Conservation (phyloP, 2,329 filamentous ascomycete species). For the Talaromyces sp. region DNA sequence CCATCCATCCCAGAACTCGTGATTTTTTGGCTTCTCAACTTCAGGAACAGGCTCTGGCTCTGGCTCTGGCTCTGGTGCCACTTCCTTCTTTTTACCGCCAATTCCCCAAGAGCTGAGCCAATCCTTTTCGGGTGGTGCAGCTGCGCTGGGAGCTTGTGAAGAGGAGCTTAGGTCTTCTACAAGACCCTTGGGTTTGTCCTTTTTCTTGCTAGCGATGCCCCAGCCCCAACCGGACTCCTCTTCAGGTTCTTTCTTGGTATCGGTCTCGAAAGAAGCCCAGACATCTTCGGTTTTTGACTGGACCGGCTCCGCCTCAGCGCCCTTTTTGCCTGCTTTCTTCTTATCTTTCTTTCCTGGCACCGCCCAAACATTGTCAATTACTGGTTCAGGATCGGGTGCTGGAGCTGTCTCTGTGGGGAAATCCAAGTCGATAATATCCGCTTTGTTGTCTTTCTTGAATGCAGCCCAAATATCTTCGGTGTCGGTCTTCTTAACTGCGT, state of each 20-base stretch:
- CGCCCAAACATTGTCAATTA: slow-evolving; percentile 23
- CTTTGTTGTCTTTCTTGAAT: slow-evolving; percentile 24
- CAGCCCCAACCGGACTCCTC: slow-evolving; percentile 30
- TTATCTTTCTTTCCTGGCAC: slow-evolving; percentile 33
- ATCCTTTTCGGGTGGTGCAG: slow-evolving; percentile 27
- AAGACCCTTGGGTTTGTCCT: slow-evolving; percentile 26
- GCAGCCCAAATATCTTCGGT: slow-evolving; percentile 24
- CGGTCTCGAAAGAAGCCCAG: slow-evolving; percentile 15
- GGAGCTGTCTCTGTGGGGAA: slow-evolving; percentile 8
- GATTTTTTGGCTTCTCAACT: slow-evolving; percentile 13
- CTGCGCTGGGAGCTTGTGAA: slow-evolving; percentile 25
- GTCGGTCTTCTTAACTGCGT: slow-evolving; percentile 16
- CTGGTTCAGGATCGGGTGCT: slow-evolving; percentile 15
- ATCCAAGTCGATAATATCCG: slow-evolving; percentile 32
- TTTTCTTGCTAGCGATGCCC: slow-evolving; percentile 24
- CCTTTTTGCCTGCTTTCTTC: slow-evolving; percentile 33
- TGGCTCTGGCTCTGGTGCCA: slow-evolving; percentile 18
- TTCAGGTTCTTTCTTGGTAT: slow-evolving; percentile 10
- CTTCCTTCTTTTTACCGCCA: slow-evolving; percentile 24
- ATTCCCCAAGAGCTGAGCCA: slow-evolving; percentile 30
- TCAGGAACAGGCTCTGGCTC: slow-evolving; percentile 23
- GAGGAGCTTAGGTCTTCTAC: slow-evolving; percentile 26
- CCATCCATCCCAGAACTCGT: slow-evolving; percentile 15
- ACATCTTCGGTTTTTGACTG: slow-evolving; percentile 17
- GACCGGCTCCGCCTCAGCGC: slow-evolving; percentile 12